A percentile compares a stretch with the other conserved stretches of the same genome.
Evolutionary conservation across 805 yeast genomes (phyloP).

Genomic region (Ogataea philodendri): DNA sequence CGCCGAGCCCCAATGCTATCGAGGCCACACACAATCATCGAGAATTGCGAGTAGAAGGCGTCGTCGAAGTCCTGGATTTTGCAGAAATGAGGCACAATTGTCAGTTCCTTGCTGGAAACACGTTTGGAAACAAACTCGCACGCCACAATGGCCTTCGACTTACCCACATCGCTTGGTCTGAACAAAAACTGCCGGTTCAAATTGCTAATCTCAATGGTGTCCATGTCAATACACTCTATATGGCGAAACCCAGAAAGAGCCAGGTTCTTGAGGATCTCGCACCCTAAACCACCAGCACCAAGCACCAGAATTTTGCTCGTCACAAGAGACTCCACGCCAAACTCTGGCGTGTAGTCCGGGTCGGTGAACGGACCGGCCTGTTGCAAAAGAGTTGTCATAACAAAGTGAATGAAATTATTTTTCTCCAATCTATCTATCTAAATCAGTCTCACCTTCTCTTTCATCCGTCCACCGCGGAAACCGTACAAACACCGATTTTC

Average conservation of each 20-base stretch:
- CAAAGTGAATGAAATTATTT: neutral
- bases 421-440: slow-evolving; percentile 2
- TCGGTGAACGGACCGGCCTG: slow-evolving; percentile 33
- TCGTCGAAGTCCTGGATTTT: slow-evolving; percentile 62
- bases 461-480: slow-evolving; percentile 67
- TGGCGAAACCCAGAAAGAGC: slow-evolving; percentile 66
- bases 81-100: slow-evolving; percentile 56
- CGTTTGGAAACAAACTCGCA: slow-evolving; percentile 52
- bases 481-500: slow-evolving; percentile 64
- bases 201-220: slow-evolving; percentile 74
- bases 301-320: slow-evolving; percentile 42
- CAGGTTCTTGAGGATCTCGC: slow-evolving; percentile 72
- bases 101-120: slow-evolving; percentile 28
- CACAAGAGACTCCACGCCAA: slow-evolving; percentile 20
- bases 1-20: slow-evolving; percentile 89
- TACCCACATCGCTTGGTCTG: slow-evolving; percentile 58
- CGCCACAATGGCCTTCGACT: slow-evolving; percentile 65
- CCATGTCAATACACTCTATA: slow-evolving; percentile 77
- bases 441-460: slow-evolving; percentile 48
- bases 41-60: slow-evolving; percentile 65
- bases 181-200: slow-evolving; percentile 76
- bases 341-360: slow-evolving; percentile 28
- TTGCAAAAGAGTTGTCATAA: slow-evolving; percentile 11
- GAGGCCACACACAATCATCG: slow-evolving; percentile 78
- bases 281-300: slow-evolving; percentile 85